Base-by-base conservation (phyloP, 2,329 filamentous ascomycete species). In the Xylaria sp. region DNA sequence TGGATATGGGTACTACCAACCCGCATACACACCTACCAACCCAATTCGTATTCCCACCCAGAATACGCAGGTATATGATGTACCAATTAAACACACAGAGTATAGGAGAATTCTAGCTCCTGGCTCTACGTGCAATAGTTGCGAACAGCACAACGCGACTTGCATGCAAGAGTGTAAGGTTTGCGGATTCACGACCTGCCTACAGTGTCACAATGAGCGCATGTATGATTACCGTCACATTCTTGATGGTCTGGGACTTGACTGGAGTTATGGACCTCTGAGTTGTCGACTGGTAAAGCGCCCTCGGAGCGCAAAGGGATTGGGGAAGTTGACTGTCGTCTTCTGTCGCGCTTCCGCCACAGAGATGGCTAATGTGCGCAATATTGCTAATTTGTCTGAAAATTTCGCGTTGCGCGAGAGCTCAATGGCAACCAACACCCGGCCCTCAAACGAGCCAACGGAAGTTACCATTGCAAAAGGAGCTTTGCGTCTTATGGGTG, bases 111-210 rank as follows among this genome's bases (percentile, higher is more conserved):
- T 73, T 5, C 30, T 32, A 0, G 24, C 34, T 8, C 55, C 42
- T 11, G 60, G 59, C 21, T 27, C 58, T 0, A 65, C 27, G 3
- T 73, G 71, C 53, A 61, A 70, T 53, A 6, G 19, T 0, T 73
- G 71, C 32, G 27, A 65, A 12, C 50, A 55, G 6, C n/a, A 32
- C 14, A 61, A 63, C 42, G 34, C n/a, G 2, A 12, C 62, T 1
- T 59, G 67, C 3, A 68, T 74, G 54, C 69, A 73, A 24, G 68
- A 66, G 45, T 74, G 72, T 24, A 17, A 3, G 17, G 5, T 3
- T 17, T 74, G 72, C 58, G 58, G 56, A 32, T n/a, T 68, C 19
- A 72, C 64, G 3, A 73, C 69, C 8, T 74, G 72, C 27, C 12
- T 47, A 1, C 4, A 19, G 6, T 74, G 72, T n/a, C 69, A 74